Evolutionary conservation across 805 yeast species (phyloP).

Genomic region (Candida corydali): DNA sequence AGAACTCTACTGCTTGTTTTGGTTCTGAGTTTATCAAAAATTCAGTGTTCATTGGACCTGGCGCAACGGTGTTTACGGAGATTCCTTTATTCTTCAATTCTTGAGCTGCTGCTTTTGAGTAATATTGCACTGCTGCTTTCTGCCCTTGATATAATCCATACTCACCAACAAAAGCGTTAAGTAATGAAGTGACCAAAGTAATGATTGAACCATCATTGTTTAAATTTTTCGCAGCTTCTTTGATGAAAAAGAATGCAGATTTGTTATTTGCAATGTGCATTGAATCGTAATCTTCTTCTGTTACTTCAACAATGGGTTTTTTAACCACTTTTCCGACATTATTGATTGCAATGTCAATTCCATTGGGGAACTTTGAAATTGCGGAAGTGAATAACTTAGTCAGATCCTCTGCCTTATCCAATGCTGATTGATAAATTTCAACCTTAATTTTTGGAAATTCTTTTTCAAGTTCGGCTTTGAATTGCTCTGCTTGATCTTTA

Average conservation of each 20-base stretch:
- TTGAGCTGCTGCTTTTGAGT: slow-evolving; percentile 51
- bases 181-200: slow-evolving; percentile 56
- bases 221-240: slow-evolving; percentile 50
- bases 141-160: slow-evolving; percentile 55
- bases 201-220: slow-evolving; percentile 52
- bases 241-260: slow-evolving; percentile 57
- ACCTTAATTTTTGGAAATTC: slow-evolving; percentile 37
- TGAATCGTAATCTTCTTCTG: slow-evolving; percentile 51
- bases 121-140: slow-evolving; percentile 52
- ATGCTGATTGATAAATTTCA: slow-evolving; percentile 38
- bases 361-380: slow-evolving; percentile 39
- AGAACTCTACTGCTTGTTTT: slow-evolving; percentile 47
- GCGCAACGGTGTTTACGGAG: slow-evolving; percentile 55
- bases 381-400: slow-evolving; percentile 45
- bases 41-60: slow-evolving; percentile 68
- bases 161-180: slow-evolving; percentile 59
- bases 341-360: slow-evolving; percentile 60
- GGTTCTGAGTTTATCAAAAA: slow-evolving; percentile 61
- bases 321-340: slow-evolving; percentile 65
- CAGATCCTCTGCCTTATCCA: slow-evolving; percentile 39
- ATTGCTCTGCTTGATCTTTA: slow-evolving; percentile 27
- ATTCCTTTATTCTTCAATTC: slow-evolving; percentile 45
- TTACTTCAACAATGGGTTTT: slow-evolving; percentile 50
- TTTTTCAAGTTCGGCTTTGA: slow-evolving; percentile 32
- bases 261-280: slow-evolving; percentile 55